Evolutionary conservation across 441 rosid species (phyloP), one percentile per base, ranked within the genome.

Genomic region (Erysimum cheiri): DNA sequence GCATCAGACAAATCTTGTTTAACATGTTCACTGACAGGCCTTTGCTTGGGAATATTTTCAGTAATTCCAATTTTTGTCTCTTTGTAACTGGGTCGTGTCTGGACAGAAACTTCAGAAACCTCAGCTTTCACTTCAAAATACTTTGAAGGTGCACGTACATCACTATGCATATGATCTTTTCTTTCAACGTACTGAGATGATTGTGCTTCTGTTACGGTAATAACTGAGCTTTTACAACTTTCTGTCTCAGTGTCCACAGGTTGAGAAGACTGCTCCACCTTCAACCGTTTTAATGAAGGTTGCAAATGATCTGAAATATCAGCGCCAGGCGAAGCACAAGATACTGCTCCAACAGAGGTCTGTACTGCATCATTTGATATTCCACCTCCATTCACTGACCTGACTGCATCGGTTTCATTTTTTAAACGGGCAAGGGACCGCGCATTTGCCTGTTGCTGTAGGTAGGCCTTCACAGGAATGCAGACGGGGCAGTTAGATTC

Each of bases 401-500:
- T 82, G 0, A 79, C 60, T 70, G 86, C 80, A 56, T 58, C 39
- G 54, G 84, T 72, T 66, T 83, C 79, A 47, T 79, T 57, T 71
- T 83, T 85, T 35, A 76, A 72, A 77, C 81, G 86, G 19, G 77
- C 78, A 17, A 78, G 85, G 48, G 86, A 82, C 82, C 80, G 93
- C 37, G 70, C 65, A 85, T 78, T 90, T 44, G 78, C 75, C 61
- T 86, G 91, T 33, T 76, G 78, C 82, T 84, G 89, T 55, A 86
- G 28, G 81, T 73, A 90, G 33, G 74, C 79, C 76, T 85, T 96
- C 29, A 93, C 98, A 70, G 95, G 96, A 81, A 91, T 77, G 77
- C 99, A 96, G 76, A 96, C 99, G 64, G 97, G 99, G 84, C 99
- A 96, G 40, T 83, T 64, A 10, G 80, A 54, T 72, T 93, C 90